phyloP scores from a whole-genome alignment of 306 rosid species.

The Fragaria nilgerrensis region DNA sequence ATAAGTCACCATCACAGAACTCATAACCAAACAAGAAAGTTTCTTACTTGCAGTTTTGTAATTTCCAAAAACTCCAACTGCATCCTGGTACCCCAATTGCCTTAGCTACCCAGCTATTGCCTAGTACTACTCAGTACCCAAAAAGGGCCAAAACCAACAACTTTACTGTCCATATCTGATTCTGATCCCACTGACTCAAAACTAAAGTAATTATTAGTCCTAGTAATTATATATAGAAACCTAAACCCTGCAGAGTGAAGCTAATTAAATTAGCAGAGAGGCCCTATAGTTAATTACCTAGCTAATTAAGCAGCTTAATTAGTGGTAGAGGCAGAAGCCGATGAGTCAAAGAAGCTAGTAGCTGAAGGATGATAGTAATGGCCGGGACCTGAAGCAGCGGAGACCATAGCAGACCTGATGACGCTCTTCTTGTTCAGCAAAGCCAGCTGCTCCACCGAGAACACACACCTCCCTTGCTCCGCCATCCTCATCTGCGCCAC shows the following conservation, averaged over 20 bases:
- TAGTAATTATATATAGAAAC: neutral
- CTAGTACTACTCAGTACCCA: neutral
- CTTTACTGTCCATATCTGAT: neutral
- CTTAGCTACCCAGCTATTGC: neutral
- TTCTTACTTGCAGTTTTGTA: neutral
- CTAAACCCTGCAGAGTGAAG: neutral
- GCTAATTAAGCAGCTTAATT: neutral
- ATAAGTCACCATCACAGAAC: neutral
- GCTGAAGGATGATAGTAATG: neutral
- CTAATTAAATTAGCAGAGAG: neutral
- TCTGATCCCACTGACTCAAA: neutral
- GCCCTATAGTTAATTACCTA: neutral
- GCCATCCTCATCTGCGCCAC: constrained; percentile 66
- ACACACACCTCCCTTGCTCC: constrained; percentile 60
- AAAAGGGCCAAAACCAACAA: neutral
- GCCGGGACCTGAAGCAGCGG: neutral
- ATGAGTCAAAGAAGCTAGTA: neutral
- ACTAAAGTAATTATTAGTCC: neutral
- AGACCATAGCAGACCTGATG: neutral
- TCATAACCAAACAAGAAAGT: neutral
- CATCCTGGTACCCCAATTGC: neutral
- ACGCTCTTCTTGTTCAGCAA: constrained; percentile 20
- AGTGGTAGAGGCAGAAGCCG: neutral
- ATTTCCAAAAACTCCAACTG: neutral
- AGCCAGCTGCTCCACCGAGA: constrained; percentile 59